These are phyloP conservation scores for Odontarrhena argentea DNA, from an alignment of 345 rosid species.

Conservation along the genomic window DNA sequence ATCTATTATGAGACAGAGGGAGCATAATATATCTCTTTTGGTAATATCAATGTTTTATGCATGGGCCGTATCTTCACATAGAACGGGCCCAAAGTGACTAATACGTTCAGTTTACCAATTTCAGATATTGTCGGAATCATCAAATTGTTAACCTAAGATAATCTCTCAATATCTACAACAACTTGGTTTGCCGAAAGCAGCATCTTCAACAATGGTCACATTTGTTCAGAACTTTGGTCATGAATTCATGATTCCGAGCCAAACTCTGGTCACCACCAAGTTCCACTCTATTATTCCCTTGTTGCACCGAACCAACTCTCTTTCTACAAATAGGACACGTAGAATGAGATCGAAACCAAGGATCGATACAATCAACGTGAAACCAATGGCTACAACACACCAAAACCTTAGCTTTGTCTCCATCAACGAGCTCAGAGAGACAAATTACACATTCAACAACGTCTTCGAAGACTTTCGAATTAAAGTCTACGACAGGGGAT, in stretches of 20 bases:
- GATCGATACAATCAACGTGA: constrained; percentile 78
- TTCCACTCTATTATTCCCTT: neutral
- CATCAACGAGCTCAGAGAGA: constrained; percentile 64
- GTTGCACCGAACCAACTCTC: constrained; percentile 37
- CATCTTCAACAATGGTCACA: neutral
- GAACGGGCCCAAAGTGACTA: neutral
- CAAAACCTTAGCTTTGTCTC: constrained; percentile 66
- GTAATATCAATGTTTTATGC: neutral
- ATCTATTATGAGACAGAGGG: no score
- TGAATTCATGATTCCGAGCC: neutral
- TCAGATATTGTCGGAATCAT: neutral
- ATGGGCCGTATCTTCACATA: constrained; percentile 9
- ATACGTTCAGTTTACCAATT: neutral
- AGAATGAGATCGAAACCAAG: constrained; percentile 75
- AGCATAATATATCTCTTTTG: no score
- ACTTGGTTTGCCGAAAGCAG: neutral
- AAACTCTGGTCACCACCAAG: neutral
- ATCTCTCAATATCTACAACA: neutral
- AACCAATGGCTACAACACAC: constrained; percentile 75
- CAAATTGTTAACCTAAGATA: neutral
- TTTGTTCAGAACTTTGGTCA: neutral
- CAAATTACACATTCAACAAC: constrained; percentile 74
- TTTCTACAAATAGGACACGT: constrained; percentile 85
- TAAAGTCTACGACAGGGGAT: constrained; percentile 58
- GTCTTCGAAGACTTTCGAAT: constrained; percentile 48